These are phyloP conservation scores for Scenedesmus sp. DNA, from an alignment of 163 green algal genomes.

Conservation along the genomic window DNA sequence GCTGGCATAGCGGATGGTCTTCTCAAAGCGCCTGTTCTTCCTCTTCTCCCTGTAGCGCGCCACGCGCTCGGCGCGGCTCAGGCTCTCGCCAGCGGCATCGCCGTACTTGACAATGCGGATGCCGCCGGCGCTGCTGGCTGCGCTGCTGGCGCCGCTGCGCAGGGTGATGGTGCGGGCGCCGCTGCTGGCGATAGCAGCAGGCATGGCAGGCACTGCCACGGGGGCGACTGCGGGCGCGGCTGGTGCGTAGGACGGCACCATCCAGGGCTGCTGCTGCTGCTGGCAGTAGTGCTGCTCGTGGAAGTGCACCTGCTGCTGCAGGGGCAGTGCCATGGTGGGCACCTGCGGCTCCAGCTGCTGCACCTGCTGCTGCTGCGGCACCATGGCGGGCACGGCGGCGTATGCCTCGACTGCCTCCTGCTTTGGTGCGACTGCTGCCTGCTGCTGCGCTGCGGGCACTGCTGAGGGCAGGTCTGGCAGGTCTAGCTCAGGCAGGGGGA, in stretches of 20 bases:
- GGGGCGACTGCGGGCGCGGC: slow-evolving; percentile 1
- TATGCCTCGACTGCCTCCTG: neutral
- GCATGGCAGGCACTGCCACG: neutral
- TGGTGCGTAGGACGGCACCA: neutral
- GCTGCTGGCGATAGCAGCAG: neutral
- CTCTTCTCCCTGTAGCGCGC: slow-evolving; percentile 86
- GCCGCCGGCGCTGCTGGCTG: neutral
- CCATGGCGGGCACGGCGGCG: slow-evolving; percentile 26
- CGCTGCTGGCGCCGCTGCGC: neutral
- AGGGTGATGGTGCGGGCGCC: neutral
- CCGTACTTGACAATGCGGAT: slow-evolving; percentile 38
- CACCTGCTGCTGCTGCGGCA: slow-evolving; percentile 40
- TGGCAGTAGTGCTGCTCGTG: slow-evolving; percentile 11
- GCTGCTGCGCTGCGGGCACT: slow-evolving; percentile 16
- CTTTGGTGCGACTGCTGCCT: neutral
- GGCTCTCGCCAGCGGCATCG: slow-evolving; percentile 41
- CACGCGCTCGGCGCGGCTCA: slow-evolving; percentile 67
- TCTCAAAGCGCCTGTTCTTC: slow-evolving; percentile 89
- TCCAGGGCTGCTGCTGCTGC: slow-evolving; percentile 22
- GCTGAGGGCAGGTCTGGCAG: slow-evolving; percentile 29
- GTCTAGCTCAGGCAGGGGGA: neutral
- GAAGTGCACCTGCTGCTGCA: neutral
- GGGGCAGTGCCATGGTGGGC: neutral
- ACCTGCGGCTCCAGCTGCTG: slow-evolving; percentile 24
- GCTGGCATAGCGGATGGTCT: slow-evolving; percentile 94